Evolutionary conservation across 768 basidiomycete species (phyloP).

Genomic region (Clavulina sp.): DNA sequence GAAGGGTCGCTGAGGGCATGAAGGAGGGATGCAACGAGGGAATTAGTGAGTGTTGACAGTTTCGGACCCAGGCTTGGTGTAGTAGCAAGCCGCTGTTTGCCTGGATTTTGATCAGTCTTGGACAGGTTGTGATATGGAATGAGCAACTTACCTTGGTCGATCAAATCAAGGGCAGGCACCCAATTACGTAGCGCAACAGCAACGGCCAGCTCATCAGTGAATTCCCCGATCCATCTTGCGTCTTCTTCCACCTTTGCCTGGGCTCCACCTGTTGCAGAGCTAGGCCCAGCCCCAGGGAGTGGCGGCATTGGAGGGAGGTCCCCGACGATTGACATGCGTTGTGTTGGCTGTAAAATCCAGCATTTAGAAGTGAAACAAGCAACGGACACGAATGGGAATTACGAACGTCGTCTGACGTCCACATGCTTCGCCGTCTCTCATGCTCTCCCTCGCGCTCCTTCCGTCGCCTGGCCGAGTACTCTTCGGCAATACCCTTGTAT

Average conservation of each 20-base stretch:
- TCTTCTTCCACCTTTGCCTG: slow-evolving; percentile 70
- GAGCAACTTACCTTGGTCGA: slow-evolving; percentile 51
- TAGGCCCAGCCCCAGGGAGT: neutral
- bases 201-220: slow-evolving; percentile 80
- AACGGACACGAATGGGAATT: neutral
- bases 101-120: slow-evolving; percentile 20
- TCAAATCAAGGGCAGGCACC: slow-evolving; percentile 66
- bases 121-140: too few species aligned
- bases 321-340: slow-evolving; percentile 1
- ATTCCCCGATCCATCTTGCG: slow-evolving; percentile 74
- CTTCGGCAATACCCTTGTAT: slow-evolving; percentile 86
- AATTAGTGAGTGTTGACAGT: slow-evolving; percentile 45
- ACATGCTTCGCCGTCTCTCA: slow-evolving; percentile 52
- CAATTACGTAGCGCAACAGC: slow-evolving; percentile 80
- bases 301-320: slow-evolving; percentile 42
- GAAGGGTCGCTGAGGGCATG: slow-evolving; percentile 55
- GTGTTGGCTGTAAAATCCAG: neutral
- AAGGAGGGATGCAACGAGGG: slow-evolving; percentile 52
- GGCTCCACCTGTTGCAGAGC: slow-evolving; percentile 22
- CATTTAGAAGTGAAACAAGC: neutral
- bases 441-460: slow-evolving; percentile 92
- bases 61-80: slow-evolving; percentile 39
- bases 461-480: slow-evolving; percentile 68
- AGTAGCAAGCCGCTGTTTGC: slow-evolving; percentile 40
- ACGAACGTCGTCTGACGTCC: slow-evolving; percentile 23